Percentiles rank a stretch among this genome's conserved stretches.
These are phyloP conservation scores for Prunella vulgaris DNA, from an alignment of 257 asterid genomes.

Conservation along the genomic window DNA sequence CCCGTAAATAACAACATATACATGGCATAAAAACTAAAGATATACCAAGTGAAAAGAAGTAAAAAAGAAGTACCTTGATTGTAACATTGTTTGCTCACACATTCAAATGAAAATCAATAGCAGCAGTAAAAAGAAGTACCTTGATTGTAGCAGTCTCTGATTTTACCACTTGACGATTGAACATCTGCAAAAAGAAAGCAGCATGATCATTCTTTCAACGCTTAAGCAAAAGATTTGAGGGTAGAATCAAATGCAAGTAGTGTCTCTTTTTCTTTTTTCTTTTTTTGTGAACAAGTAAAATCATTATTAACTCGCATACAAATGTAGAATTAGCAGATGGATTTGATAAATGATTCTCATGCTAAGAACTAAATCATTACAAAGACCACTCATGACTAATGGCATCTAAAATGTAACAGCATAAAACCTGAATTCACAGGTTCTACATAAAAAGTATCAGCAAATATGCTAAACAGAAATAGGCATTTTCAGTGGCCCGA, in stretches of 20 bases:
- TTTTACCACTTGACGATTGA: slow-evolving; percentile 85
- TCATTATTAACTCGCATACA: not conserved
- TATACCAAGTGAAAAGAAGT: not conserved
- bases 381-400: not conserved
- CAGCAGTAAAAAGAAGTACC: slow-evolving; percentile 38
- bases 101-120: not conserved
- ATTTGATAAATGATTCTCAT: not conserved
- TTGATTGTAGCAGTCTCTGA: slow-evolving; percentile 90
- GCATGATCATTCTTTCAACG: not conserved
- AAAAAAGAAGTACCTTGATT: too few species aligned
- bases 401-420: not conserved
- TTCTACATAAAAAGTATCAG: not conserved
- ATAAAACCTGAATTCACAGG: not conserved
- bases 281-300: too few species aligned
- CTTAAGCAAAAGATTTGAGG: not conserved
- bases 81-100: not conserved
- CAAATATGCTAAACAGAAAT: not conserved
- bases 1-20: not conserved
- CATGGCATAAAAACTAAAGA: not conserved
- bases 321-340: not conserved
- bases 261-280: too few species aligned
- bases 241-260: not conserved
- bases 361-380: not conserved
- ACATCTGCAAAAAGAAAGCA: slow-evolving; percentile 53
- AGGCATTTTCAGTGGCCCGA: not conserved